Base-by-base conservation (phyloP, 2,329 filamentous ascomycete genomes). In the Aureobasidium subglaciale region DNA sequence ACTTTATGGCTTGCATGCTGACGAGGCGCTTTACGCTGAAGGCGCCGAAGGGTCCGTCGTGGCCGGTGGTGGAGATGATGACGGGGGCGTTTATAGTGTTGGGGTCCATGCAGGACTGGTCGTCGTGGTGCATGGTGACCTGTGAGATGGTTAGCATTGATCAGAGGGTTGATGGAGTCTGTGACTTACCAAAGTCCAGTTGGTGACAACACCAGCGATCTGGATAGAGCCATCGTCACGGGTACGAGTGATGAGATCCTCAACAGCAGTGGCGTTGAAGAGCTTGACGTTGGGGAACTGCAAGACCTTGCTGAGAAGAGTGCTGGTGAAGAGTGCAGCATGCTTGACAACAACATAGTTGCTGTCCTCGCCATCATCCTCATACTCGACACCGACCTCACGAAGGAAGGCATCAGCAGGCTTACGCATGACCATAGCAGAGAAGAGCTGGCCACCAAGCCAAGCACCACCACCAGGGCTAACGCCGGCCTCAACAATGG, bases 51-150 rank as follows among this genome's bases (percentile, higher is more conserved):
- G 90, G 90, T 13, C 82, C 91, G 62, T 96, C 90, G 66, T 96
- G 90, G 49, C 90, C 91, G 0, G 90, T 96, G 22, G 90, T 96
- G 57, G 85, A 90, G 75, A 96, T 87, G 67, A 96, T 78, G 58
- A 96, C 72, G 1, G 90, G 90, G 0, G 90, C 89, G 68, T 95
- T 96, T 81, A 96, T 95, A 65, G 90, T 96, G 82, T 93, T 95
- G 63, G 90, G 90, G 71, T 96, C 91, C 90, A 96, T 95, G 85
- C 90, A 96, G 59, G 76, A 59, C 50, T 61, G 59, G 55, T 65
- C 64, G 49, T 67, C 67, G 60, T 70, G 68, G 59, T 70, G 67
- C 68, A 70, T 87, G 40, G 15, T 42, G 25, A 52, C 43, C 43
- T 48, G 24, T 32, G 13, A 34, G 15, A 3, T 24, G 20, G 37